These are phyloP conservation scores for Claviceps spartinae DNA, from an alignment of 2,329 filamentous ascomycete genomes.

Conservation along the genomic window DNA sequence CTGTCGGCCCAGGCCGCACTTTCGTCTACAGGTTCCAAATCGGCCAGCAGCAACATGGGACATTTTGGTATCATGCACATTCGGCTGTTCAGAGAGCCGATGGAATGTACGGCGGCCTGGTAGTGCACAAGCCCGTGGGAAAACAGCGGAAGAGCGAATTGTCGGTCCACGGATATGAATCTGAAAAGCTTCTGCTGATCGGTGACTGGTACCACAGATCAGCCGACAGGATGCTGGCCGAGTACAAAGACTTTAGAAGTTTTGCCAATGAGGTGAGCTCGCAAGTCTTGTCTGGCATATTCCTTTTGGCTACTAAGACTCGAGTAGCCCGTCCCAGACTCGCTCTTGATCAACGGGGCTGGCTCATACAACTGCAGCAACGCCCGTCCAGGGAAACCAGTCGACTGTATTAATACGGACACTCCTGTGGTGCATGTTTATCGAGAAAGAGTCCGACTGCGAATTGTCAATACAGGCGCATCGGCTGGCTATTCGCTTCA, in stretches of 20 bases:
- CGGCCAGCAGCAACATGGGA: slow-evolving; percentile 35
- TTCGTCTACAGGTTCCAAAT: slow-evolving; percentile 44
- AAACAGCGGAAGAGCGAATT: slow-evolving; percentile 3
- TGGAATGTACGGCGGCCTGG: slow-evolving; percentile 11
- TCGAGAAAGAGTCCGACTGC: slow-evolving; percentile 6
- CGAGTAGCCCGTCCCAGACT: slow-evolving; percentile 24
- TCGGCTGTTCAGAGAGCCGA: slow-evolving; percentile 31
- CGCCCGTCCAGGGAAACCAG: slow-evolving; percentile 8
- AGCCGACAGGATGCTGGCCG: slow-evolving; percentile 16
- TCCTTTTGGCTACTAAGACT: slow-evolving; percentile 6
- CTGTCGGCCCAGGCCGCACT: slow-evolving; percentile 39
- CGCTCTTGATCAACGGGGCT: slow-evolving; percentile 26
- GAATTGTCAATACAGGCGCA: slow-evolving; percentile 10
- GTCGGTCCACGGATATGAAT: slow-evolving; percentile 16
- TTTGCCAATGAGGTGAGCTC: slow-evolving; percentile 7
- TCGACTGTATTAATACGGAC: slow-evolving; percentile 5
- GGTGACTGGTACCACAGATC: slow-evolving; percentile 26
- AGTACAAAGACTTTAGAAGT: slow-evolving; percentile 12
- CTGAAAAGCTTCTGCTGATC: slow-evolving; percentile 22
- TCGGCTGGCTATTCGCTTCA: slow-evolving; percentile 8
- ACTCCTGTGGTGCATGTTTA: slow-evolving; percentile 5
- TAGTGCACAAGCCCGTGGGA: slow-evolving; percentile 22
- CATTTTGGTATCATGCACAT: slow-evolving; percentile 55
- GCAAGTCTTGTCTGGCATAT: not conserved
- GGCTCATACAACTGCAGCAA: slow-evolving; percentile 10